Evolutionary conservation across 495 filamentous ascomycete genomes (phyloP), one percentile per base, ranked within the genome.

Genomic region (Usnea hakonensis): DNA sequence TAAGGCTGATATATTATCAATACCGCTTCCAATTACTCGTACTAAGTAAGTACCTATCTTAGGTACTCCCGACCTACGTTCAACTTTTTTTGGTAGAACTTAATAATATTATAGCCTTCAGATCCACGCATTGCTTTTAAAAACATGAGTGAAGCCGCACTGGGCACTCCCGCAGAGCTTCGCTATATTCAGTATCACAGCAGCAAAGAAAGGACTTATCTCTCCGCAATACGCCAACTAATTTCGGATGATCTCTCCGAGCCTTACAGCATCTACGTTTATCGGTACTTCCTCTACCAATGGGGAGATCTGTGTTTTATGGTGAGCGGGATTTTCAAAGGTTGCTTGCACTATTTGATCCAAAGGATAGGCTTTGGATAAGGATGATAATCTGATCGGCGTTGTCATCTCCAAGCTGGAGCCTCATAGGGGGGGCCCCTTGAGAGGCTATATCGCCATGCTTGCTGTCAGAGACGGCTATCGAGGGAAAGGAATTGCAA

Each of bases 201-300:
- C 68, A 72, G 78, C 10, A 86, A 90, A 64, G 95, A 97, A 70
- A 82, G 85, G 38, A 75, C 83, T 55, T 95, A 94, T 67, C 85
- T 97, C 50, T 84, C 90, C 52, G 83, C 89, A 28, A 97, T 99
- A 76, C 84, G 95, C 57, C 84, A 90, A 60, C 75, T 99, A 69
- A 99, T 99, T 71, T 95, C 92, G 33, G 94, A 93, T 64, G 95
- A 97, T 71, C 84, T 99, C 33, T 97, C 93, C 62, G 95, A 99
- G 71, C 95, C 95, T 2, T 99, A 99, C 75, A 97, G 94, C 76
- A 97, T 99, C 71, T 99, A 97, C 75, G 95, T 99, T 55, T 99
- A 97, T 77, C 85, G 95, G 33, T 99, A 97, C 77, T 99, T 99
- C 70, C 79, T 99, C 21, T 97, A 94, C 72, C 90, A 97, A 85